Conservation (phyloP, 2,329 filamentous ascomycete species). For the Albifimbria verrucaria region DNA sequence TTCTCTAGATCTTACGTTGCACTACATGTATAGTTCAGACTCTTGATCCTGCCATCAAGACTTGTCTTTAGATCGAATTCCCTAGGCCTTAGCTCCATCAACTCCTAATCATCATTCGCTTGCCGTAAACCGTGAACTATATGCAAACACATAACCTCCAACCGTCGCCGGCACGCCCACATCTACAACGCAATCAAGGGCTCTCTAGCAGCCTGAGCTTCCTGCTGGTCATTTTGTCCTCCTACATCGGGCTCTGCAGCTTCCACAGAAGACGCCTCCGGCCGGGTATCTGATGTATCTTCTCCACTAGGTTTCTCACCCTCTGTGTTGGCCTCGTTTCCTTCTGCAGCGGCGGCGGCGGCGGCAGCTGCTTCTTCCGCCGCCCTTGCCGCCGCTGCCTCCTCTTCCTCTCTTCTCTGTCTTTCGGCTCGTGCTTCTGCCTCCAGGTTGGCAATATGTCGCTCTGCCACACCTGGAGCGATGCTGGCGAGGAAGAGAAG, state of each 20-base stretch:
- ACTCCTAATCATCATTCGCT: neutral
- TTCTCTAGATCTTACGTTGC: too few species aligned
- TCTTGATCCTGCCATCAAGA: neutral
- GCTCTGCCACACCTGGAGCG: conserved; percentile 62
- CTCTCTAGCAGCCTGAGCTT: neutral
- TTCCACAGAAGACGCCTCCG: neutral
- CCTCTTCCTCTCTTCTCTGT: conserved; percentile 40
- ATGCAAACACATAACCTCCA: neutral
- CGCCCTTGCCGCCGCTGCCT: conserved; percentile 32
- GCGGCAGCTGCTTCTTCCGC: conserved; percentile 29
- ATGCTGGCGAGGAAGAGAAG: conserved; percentile 65
- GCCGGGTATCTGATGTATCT: neutral
- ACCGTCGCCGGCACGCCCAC: neutral
- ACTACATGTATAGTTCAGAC: too few species aligned
- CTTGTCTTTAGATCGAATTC: neutral
- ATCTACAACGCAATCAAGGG: conserved; percentile 8
- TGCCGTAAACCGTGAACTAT: neutral
- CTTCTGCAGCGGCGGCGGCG: conserved; percentile 18
- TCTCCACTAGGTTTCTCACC: neutral
- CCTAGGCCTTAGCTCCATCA: neutral
- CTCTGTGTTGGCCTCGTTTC: conserved; percentile 9
- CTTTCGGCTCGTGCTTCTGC: conserved; percentile 46
- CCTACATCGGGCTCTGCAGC: neutral
- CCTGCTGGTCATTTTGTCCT: neutral
- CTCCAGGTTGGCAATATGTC: conserved; percentile 59